Base-by-base conservation (phyloP, 768 basidiomycete genomes). In the Trametes maxima region DNA sequence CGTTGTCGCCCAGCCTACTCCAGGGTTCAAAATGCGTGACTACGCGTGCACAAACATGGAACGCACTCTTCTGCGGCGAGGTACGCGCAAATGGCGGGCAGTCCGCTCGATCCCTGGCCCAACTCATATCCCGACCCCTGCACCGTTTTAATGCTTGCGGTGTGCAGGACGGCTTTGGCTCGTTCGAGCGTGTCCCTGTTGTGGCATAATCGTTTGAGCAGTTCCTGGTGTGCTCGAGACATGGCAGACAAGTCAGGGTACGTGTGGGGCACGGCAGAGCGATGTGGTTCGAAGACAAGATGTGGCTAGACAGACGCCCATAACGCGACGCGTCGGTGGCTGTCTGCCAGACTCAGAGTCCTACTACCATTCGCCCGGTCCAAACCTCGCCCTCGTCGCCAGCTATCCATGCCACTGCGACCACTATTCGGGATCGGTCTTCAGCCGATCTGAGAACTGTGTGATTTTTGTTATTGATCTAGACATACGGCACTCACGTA, bases 61-160 rank as follows among this genome's bases (percentile, higher is more conserved):
- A 59, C 68, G 44, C 59, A 84, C 84, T 73, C 70, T 70, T 78
- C 72, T 7, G 81, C 83, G 22, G 83, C 82, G 48, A 85, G 68
- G 54, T 76, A 75, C 25, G 82, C 79, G 62, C 82, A 84, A 33
- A 82, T 78, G 5, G 84, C 82, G 17, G 80, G 75, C 33, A 84
- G 57, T 21, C 79, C 83, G 3, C 72, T 71, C 2, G 68, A 70
- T 14, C 72, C 73, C 21, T 76, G 62, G 3, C 78, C 75, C 3
- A 84, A 60, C 19, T 79, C 74, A 54, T 75, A 76, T 6, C 84
- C 84, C 8, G 82, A 81, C n/a, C 83, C 83, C 16, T 75, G 78
- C 1, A 70, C 75, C 14, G 82, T 84, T 63, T 74, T 80, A 4
- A 75, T 65, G 46, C 74, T 71, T 1, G 78, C 80, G 2, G 71